Evolutionary conservation across 164 flowering plant species (phyloP).

Genomic region (Protea cynaroides): DNA sequence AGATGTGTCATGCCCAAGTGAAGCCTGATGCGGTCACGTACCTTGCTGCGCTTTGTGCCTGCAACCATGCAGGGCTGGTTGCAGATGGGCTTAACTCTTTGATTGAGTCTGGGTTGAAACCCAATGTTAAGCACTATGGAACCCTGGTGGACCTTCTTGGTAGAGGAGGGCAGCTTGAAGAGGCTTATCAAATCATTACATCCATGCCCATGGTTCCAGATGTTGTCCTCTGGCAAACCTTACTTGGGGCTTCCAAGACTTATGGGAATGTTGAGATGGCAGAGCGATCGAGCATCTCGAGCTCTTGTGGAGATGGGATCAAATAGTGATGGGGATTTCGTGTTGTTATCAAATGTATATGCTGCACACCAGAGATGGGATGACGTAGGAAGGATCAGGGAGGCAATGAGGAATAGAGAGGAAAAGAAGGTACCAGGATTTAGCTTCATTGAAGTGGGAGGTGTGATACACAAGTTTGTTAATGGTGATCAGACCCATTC

Average conservation of each 20-base stretch:
- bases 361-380: conserved; percentile 68
- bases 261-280: conserved; percentile 73
- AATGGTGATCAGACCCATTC: conserved; percentile 62
- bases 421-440: conserved; percentile 84
- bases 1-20: conserved; percentile 34
- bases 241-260: conserved; percentile 73
- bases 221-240: conserved; percentile 74
- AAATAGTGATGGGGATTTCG: conserved; percentile 62
- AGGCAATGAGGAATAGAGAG: conserved; percentile 61
- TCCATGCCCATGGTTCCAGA: conserved; percentile 65
- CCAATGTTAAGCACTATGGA: conserved; percentile 76
- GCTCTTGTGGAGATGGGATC: conserved; percentile 75
- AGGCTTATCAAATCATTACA: conserved; percentile 50
- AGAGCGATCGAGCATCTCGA: conserved; percentile 59
- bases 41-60: conserved; percentile 63
- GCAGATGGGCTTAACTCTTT: conserved; percentile 65
- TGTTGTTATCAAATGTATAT: conserved; percentile 74
- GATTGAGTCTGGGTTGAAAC: conserved; percentile 34
- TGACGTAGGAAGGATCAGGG: conserved; percentile 74
- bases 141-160: conserved; percentile 77
- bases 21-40: conserved; percentile 56
- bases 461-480: conserved; percentile 52
- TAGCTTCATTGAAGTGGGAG: conserved; percentile 66
- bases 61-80: conserved; percentile 82
- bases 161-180: conserved; percentile 60